Evolutionary conservation across 2,329 filamentous ascomycete species (phyloP).

Genomic region (Fusarium devonianum): DNA sequence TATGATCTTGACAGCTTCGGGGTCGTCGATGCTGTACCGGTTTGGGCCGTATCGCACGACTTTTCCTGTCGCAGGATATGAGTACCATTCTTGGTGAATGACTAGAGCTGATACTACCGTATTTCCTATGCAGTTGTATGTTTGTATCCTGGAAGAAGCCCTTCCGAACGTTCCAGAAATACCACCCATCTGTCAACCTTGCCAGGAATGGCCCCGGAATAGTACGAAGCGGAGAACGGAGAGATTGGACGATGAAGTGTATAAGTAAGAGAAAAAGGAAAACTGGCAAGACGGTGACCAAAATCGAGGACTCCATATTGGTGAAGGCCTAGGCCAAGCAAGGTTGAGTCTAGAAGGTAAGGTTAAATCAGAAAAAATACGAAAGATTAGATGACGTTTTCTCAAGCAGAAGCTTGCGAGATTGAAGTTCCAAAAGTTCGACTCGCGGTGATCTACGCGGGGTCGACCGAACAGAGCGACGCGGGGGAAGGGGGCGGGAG

Average conservation of each 20-base stretch:
- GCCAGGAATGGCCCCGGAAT: slow-evolving; percentile 41
- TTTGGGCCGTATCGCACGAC: slow-evolving; percentile 58
- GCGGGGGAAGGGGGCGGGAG: too few species aligned
- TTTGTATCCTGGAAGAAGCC: slow-evolving; percentile 43
- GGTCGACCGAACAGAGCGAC: too few species aligned
- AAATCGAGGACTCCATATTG: slow-evolving; percentile 6
- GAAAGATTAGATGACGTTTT: too few species aligned
- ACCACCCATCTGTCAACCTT: slow-evolving; percentile 43
- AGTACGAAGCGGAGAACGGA: slow-evolving; percentile 35
- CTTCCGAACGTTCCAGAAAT: slow-evolving; percentile 33
- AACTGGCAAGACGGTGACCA: not conserved
- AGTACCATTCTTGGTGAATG: not conserved
- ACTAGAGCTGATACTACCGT: slow-evolving; percentile 26
- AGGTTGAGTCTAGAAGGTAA: not conserved
- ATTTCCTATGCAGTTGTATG: slow-evolving; percentile 40
- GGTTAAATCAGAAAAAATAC: not conserved
- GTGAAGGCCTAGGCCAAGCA: not conserved
- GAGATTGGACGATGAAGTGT: not conserved
- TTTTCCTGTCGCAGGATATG: slow-evolving; percentile 12
- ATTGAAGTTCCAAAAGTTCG: too few species aligned
- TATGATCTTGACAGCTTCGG: slow-evolving; percentile 49
- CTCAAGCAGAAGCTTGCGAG: too few species aligned
- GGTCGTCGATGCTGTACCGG: slow-evolving; percentile 55
- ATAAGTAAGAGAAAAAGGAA: not conserved
- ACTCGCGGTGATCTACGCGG: too few species aligned